Base-by-base conservation (phyloP, 2,329 filamentous ascomycete species). In the Zymoseptoria tritici region DNA sequence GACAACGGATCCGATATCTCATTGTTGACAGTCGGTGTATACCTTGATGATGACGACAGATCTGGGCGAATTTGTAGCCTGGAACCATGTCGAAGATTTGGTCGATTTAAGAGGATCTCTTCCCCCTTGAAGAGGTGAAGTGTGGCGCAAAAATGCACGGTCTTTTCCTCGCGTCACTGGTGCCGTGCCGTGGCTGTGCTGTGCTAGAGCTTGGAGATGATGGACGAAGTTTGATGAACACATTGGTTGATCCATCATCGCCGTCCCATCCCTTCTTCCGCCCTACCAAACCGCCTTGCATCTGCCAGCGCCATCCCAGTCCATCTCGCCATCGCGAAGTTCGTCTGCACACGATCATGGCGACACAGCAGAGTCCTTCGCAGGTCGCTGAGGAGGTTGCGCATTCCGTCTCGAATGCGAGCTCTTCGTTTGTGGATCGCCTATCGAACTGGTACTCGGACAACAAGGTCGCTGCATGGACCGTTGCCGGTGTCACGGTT, bases 391-490 rank as follows among this genome's bases (percentile, higher is more conserved):
- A 46, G 13, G 36, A 46, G 36, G 36, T 46, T n/a, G 36, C 36
- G 36, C 36, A 46, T 46, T 46, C 36, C 36, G 13, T 46, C 36
- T 46, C 36, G 13, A 46, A 46, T 62, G 62, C 77, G 60, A 83
- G 87, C 62, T 84, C 87, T 61, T 88, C 89, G 53, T 78, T 94
- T 58, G 96, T 91, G 91, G 90, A 96, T 76, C 88, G 92, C 71
- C 80, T 97, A 77, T 88, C 91, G 66, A 87, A 81, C 72, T 99
- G 94, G 93, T 91, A 89, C 13, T 90, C 91, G 2, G 93, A 97
- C 75, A 92, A 99, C 79, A 97, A 97, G 80, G 89, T 90, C 54
- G 83, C 93, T 57, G 92, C 96, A 64, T 99, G 97, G 78, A 97
- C 94, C 67, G 90, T 97, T 77, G 94, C 93, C 58, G 94, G 94